Conservation (phyloP, 2,329 filamentous ascomycete species). For the Colletotrichum cereale region DNA sequence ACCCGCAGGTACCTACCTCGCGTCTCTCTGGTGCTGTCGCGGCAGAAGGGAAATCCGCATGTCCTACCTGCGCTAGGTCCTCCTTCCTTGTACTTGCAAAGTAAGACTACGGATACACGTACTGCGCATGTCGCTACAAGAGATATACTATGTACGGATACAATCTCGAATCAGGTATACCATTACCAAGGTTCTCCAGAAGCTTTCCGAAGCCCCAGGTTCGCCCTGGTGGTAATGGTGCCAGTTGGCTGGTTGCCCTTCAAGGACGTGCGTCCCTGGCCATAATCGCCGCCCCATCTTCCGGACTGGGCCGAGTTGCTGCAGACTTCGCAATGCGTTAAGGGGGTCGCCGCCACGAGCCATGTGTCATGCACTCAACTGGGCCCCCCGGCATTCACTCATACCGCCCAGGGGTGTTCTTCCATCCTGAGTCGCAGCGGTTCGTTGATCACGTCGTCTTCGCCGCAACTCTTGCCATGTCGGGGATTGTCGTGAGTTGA, state of each 20-base stretch:
- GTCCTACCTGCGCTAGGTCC: conserved; percentile 15
- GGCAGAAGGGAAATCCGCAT: conserved; percentile 29
- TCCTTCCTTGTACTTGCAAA: conserved; percentile 4
- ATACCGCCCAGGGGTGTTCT: too few relatives aligned
- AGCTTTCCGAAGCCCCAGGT: background rate
- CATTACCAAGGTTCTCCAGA: background rate
- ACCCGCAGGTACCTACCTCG: background rate
- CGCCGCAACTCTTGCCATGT: conserved; percentile 18
- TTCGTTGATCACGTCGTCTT: conserved; percentile 15
- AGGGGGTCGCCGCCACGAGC: background rate
- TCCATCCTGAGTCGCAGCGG: conserved; percentile 13
- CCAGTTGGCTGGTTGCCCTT: too few relatives aligned
- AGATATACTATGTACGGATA: too few relatives aligned
- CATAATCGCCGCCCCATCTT: background rate
- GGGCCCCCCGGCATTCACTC: background rate
- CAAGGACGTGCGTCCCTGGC: conserved; percentile 4
- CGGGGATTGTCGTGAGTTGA: conserved; percentile 13
- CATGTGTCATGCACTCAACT: background rate
- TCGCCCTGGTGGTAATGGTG: background rate
- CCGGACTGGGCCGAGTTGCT: background rate
- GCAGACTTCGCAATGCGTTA: background rate
- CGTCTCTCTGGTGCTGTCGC: background rate
- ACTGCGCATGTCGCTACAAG: too few relatives aligned
- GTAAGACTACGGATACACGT: too few relatives aligned
- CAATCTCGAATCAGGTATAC: too few relatives aligned